A percentile compares a stretch with the other conserved stretches of the same genome.
phyloP scores from a whole-genome alignment of 208 protist species.

The Willaertia magna region DNA sequence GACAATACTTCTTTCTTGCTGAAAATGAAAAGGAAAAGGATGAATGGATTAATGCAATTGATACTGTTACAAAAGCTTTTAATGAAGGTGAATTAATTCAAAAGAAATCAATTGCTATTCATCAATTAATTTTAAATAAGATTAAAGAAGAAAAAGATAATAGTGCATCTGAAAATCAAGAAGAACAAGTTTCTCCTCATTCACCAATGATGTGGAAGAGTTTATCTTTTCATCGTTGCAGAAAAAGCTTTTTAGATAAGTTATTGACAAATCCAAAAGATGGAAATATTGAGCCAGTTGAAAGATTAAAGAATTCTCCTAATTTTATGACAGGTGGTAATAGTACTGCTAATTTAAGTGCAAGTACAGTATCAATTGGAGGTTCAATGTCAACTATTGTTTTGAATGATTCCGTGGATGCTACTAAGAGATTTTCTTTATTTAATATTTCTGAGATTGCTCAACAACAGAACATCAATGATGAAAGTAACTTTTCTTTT shows the following conservation, averaged over 20 bases:
- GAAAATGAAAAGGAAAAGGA: background rate
- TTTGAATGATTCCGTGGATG: too few species aligned
- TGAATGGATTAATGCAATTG: background rate
- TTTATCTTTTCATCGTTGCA: background rate
- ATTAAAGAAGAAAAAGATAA: background rate
- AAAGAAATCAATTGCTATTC: background rate
- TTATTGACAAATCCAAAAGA: background rate
- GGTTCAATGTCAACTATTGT: too few species aligned
- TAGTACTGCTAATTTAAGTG: too few species aligned
- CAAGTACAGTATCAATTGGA: too few species aligned
- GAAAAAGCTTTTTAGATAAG: background rate
- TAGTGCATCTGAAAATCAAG: background rate
- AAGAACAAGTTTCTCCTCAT: background rate
- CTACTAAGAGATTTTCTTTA: too few species aligned
- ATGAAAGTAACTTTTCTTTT: too few species aligned
- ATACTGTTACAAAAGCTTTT: background rate
- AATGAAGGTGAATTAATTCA: background rate
- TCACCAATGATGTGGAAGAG: constrained; percentile 7
- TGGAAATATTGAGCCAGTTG: background rate
- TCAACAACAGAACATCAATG: too few species aligned
- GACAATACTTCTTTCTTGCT: background rate
- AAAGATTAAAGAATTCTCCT: background rate
- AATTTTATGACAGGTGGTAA: too few species aligned
- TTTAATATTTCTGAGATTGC: too few species aligned
- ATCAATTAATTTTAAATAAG: background rate